Evolutionary conservation across 441 rosid genomes (phyloP), one percentile per base, ranked within the genome.

Genomic region (Euphorbia corollata): DNA sequence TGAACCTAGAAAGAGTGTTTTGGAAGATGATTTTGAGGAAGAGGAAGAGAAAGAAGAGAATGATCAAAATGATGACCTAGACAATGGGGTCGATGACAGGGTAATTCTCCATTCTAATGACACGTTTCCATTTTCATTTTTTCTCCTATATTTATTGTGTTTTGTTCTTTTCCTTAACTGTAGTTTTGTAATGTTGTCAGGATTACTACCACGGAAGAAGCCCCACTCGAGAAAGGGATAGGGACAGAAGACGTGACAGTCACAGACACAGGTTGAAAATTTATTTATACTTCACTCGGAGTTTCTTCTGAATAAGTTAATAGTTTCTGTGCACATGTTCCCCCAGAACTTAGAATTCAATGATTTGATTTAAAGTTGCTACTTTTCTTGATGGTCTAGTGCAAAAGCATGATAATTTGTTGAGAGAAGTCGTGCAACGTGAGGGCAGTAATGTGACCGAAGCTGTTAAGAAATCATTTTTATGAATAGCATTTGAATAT

Each of bases 1-100:
- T 64, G 99, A 94, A 64, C 91, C 84, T 3, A 82, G 96, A 71
- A 91, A 84, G 73, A 91, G 97, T 69, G 97, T 92, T 48, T 68
- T 94, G 77, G 99, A 89, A 79, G 99, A 94, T 73, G 98, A 91
- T 69, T 94, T 94, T 76, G 97, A 94, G 77, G 97, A 94, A 75
- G 97, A 91, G 69, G 99, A 94, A 80, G 91, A 94, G 70, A 89
- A 86, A 68, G 96, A 91, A 67, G 97, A 91, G 74, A 89, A 80
- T 32, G 96, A 85, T 51, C 88, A 72, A 65, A 71, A 81, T 32
- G 87, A 87, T 70, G 94, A 66, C 19, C 68, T 79, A 41, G 87
- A 81, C 63, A 78, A 80, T 48, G 84, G 76, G 59, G 83, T 78
- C 61, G 79, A 82, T 77, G 95, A 93, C 62, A 83, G 79, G 90